These are phyloP conservation scores for Alternaria arbusti DNA, from an alignment of 2,329 filamentous ascomycete species.

Conservation along the genomic window DNA sequence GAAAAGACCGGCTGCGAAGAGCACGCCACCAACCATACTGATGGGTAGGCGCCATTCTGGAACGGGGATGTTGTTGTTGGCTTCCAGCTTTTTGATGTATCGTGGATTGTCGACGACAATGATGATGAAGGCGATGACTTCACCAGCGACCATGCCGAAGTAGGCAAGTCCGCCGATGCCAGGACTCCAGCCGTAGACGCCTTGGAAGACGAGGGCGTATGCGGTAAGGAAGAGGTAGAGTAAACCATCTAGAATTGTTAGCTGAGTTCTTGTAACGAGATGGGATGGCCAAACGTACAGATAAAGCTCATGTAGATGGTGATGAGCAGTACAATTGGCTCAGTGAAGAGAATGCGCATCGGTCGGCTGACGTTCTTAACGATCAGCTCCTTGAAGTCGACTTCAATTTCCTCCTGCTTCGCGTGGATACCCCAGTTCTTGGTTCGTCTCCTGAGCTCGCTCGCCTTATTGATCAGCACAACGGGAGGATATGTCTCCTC, in stretches of 20 bases:
- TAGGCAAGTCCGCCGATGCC: constrained; percentile 80
- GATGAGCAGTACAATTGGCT: constrained; percentile 57
- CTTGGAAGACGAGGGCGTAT: constrained; percentile 80
- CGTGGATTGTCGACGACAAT: constrained; percentile 69
- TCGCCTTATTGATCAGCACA: constrained; percentile 63
- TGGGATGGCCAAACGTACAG: constrained; percentile 26
- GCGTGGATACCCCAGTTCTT: constrained; percentile 68
- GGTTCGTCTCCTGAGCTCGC: constrained; percentile 61
- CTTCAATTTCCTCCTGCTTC: constrained; percentile 62
- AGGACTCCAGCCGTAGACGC: constrained; percentile 70
- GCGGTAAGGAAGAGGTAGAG: constrained; percentile 84
- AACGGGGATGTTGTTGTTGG: constrained; percentile 59
- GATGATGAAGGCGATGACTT: constrained; percentile 69
- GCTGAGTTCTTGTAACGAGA: not conserved
- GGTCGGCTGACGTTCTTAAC: constrained; percentile 61
- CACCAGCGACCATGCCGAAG: constrained; percentile 81
- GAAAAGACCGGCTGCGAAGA: constrained; percentile 49
- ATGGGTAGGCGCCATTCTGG: constrained; percentile 65
- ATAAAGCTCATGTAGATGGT: constrained; percentile 55
- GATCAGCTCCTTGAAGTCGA: constrained; percentile 58
- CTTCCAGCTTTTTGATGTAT: constrained; percentile 61
- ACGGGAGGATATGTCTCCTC: constrained; percentile 65
- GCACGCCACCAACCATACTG: constrained; percentile 59
- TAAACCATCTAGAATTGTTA: constrained; percentile 66
- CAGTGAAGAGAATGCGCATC: constrained; percentile 56